These are phyloP conservation scores for Phytopythium kandeliae DNA, from an alignment of 352 stramenopile species.

Conservation along the genomic window DNA sequence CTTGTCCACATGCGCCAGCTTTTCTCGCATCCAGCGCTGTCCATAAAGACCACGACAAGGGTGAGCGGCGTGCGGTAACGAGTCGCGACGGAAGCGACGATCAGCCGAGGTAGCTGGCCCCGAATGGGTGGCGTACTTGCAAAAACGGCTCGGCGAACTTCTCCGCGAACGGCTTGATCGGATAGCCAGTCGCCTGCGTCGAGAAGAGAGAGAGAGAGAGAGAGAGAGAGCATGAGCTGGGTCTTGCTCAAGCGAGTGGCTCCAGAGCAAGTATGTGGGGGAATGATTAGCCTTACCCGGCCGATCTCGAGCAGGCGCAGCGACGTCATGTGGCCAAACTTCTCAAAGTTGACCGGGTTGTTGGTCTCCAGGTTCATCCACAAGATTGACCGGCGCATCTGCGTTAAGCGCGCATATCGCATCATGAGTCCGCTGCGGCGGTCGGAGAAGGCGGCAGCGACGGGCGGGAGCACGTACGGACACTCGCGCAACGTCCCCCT, in stretches of 20 bases:
- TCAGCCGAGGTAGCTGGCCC: too few relatives aligned
- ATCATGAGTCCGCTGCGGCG: too few relatives aligned
- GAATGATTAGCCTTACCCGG: too few relatives aligned
- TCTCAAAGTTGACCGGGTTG: slow-evolving; percentile 56
- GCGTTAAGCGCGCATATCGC: neutral
- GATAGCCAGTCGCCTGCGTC: slow-evolving; percentile 62
- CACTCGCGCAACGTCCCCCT: slow-evolving; percentile 24
- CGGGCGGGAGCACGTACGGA: neutral
- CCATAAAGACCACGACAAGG: slow-evolving; percentile 3
- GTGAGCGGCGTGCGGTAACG: too few relatives aligned
- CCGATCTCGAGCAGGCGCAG: slow-evolving; percentile 67
- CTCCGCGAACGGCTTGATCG: slow-evolving; percentile 74
- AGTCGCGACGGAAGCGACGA: too few relatives aligned
- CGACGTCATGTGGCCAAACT: slow-evolving; percentile 72
- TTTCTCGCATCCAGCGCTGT: slow-evolving; percentile 75
- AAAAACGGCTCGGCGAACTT: slow-evolving; percentile 72
- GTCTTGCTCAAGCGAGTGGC: neutral
- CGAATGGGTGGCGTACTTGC: slow-evolving; percentile 32
- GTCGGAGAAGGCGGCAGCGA: too few relatives aligned
- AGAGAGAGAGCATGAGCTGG: too few relatives aligned
- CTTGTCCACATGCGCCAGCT: slow-evolving; percentile 35
- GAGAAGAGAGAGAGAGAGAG: too few relatives aligned
- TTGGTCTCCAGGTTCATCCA: slow-evolving; percentile 71
- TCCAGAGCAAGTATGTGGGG: too few relatives aligned
- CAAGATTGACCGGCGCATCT: slow-evolving; percentile 65